Evolutionary conservation across 2,329 filamentous ascomycete species (phyloP), one percentile per base, ranked within the genome.

Genomic region (Exophiala xenobiotica): DNA sequence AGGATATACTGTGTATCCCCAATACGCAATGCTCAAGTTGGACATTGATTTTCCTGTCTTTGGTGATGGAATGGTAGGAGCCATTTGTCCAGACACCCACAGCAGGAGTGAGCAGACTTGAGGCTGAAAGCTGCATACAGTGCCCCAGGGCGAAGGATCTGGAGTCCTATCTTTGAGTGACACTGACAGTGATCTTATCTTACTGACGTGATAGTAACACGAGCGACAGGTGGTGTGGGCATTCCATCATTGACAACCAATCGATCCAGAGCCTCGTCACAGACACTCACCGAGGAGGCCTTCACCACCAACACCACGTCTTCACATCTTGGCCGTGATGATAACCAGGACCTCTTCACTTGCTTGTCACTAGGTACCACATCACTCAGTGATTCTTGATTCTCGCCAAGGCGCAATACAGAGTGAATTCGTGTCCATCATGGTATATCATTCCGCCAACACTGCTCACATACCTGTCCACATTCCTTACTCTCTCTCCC

Each of bases 401-500:
- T n/a, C 9, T 20, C 38, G 22, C 38, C 38, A 22, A 40, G 38
- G 19, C 20, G 20, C 19, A 35, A 27, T 27, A 20, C 12, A 47
- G 5, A 38, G 27, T 53, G 50, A 40, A 38, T 14, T 6, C 22
- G 16, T 8, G 19, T 33, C 29, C 35, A 35, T 38, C 37, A 43
- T 40, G 20, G 9, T 40, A 14, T 24, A 22, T 37, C 38, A 33
- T 39, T 40, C 45, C 33, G 39, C 45, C 50, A n/a, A 40, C 38
- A 11, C 19, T n/a, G 3, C 44, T 33, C 29, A 42, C 12, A 53
- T 48, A 38, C 50, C 44, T 20, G 9, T 45, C 50, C 14, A 53
- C 50, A 53, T 53, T 53, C 50, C 45, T 44, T 24, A 22, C 29
- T 26, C 19, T 38, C 45, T 27, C 23, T 31, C n/a, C 14, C 22